Conservation (phyloP, 2,329 filamentous ascomycete species). For the Colletotrichum agaves region DNA sequence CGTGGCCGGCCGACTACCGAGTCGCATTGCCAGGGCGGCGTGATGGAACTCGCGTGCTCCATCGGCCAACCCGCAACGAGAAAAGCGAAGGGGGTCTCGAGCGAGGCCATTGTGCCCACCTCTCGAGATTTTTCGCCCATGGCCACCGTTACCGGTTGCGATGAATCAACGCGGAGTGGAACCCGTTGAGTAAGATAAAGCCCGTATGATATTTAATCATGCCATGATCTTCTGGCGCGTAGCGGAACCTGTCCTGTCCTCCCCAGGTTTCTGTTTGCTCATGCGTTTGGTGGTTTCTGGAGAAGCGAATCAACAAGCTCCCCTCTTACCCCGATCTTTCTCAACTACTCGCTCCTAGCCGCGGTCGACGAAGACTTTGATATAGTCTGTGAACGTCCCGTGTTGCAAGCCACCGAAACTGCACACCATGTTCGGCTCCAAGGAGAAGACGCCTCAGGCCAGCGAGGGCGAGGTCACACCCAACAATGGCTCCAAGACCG, state of each 20-base stretch:
- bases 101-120: conserved; percentile 25
- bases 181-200: conserved; percentile 31
- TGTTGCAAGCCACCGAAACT: neutral
- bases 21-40: conserved; percentile 15
- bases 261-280: conserved; percentile 28
- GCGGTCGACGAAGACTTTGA: conserved; percentile 20
- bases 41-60: conserved; percentile 19
- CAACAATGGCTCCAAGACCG: conserved; percentile 40
- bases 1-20: conserved; percentile 33
- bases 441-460: conserved; percentile 31
- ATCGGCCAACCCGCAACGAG: conserved; percentile 31
- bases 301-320: conserved; percentile 30
- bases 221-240: conserved; percentile 11
- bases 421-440: conserved; percentile 33
- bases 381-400: conserved; percentile 18
- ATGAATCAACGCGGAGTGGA: conserved; percentile 36
- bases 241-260: conserved; percentile 17
- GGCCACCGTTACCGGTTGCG: conserved; percentile 31
- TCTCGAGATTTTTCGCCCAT: conserved; percentile 28
- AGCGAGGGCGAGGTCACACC: conserved; percentile 34
- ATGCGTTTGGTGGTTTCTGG: conserved; percentile 28
- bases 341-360: conserved; percentile 13
- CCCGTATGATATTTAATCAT: conserved; percentile 33
- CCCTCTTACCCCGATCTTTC: conserved; percentile 14
- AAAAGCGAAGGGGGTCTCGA: conserved; percentile 26